A percentile compares a stretch with the other conserved stretches of the same genome.
These are phyloP conservation scores for Quercus lobata DNA, from an alignment of 331 rosid species.

Conservation along the genomic window DNA sequence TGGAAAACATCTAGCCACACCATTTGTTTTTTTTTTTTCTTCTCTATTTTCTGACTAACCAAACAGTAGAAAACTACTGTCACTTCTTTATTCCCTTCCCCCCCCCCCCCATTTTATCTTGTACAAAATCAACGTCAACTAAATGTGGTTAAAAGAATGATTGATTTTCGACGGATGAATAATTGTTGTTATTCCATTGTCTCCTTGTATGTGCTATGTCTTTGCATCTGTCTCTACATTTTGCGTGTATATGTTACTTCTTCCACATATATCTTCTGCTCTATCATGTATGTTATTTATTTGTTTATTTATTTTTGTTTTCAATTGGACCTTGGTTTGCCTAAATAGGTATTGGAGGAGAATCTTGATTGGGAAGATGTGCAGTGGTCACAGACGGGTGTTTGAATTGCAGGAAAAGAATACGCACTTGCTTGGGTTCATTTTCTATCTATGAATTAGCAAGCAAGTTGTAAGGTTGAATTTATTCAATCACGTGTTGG, in stretches of 20 bases:
- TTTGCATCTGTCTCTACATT: background rate
- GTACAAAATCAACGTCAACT: too few species aligned
- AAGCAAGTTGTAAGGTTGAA: too few species aligned
- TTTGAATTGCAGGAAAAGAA: constrained; percentile 89
- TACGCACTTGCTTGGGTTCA: constrained; percentile 89
- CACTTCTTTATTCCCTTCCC: too few species aligned
- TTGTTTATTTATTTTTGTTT: background rate
- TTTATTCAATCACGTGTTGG: too few species aligned
- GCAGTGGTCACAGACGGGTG: constrained; percentile 91
- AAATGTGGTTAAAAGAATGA: too few species aligned
- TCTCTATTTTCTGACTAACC: too few species aligned
- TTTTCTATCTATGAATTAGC: constrained; percentile 31
- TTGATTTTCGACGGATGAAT: background rate
- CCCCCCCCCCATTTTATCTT: too few species aligned
- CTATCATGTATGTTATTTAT: too few species aligned
- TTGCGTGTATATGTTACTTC: background rate
- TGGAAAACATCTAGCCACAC: too few species aligned
- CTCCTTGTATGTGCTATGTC: background rate
- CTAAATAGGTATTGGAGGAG: constrained; percentile 73
- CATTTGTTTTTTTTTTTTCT: too few species aligned
- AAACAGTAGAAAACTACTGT: too few species aligned
- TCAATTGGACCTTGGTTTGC: background rate
- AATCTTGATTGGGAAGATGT: constrained; percentile 92
- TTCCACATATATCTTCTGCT: background rate
- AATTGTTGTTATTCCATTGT: background rate